Evolutionary conservation across 2,329 filamentous ascomycete genomes (phyloP), one percentile per base, ranked within the genome.

Genomic region (Blastomyces emzantsi): DNA sequence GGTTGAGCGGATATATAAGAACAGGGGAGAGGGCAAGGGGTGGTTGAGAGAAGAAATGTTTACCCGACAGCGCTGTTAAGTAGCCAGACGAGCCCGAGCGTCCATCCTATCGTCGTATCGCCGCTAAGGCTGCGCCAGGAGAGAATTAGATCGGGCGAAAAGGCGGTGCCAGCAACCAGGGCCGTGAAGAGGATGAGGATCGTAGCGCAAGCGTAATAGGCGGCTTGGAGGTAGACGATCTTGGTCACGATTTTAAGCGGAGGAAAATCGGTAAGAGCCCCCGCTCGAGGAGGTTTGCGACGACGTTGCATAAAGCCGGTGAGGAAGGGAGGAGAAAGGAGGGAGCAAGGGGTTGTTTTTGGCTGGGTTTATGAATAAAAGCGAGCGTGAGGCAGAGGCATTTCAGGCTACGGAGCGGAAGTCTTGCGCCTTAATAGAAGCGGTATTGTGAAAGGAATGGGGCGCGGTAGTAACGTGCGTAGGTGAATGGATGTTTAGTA

Each of bases 71-170:
- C 77, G 67, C 83, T 83, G 71, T 87, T 87, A 71, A 88, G 74
- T 71, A 89, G 77, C 86, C 87, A 89, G 51, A 87, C 85, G 64
- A 88, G 73, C 0, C 84, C 85, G 64, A 89, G 71, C 71, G 86
- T 88, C 87, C 87, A 89, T 65, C 87, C 87, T 19, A 86, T 80
- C 0, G 87, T 88, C 3, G 85, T 87, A 73, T 90, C 87, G 9
- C 86, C 86, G 62, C 87, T 76, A 62, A 90, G 67, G 60, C 80
- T 83, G 64, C 81, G 78, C 87, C 87, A 90, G 72, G 82, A 83
- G 57, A 89, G 78, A 3, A 90, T 74, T 56, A 88, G 71, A 66
- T 85, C 84, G 1, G 83, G 72, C 47, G 78, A 81, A 65, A 88
- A 83, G 22, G 81, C 78, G 61, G 82, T 81, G 22, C 87, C 87